Conservation (phyloP, 257 asterid genomes). For the Oldenlandia corymbosa region DNA sequence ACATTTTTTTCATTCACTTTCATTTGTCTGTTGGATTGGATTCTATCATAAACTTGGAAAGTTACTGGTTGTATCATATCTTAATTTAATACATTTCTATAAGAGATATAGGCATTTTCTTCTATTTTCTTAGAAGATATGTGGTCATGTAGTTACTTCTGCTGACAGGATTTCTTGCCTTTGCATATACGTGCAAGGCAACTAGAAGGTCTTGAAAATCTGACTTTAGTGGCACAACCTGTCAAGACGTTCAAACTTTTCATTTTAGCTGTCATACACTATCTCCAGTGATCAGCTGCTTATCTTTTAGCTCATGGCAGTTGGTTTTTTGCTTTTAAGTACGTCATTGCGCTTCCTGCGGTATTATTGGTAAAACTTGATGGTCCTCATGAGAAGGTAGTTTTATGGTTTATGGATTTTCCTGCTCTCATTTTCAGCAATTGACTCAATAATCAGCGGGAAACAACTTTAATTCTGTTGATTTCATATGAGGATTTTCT, state of each 20-base stretch:
- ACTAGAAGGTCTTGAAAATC: slow-evolving; percentile 52
- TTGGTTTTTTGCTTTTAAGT: slow-evolving; percentile 45
- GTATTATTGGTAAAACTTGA: slow-evolving; percentile 40
- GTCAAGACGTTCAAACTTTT: slow-evolving; percentile 59
- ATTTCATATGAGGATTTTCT: slow-evolving; percentile 2
- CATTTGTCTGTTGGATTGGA: no score
- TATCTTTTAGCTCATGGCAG: slow-evolving; percentile 61
- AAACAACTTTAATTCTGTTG: background rate
- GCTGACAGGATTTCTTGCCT: slow-evolving; percentile 15
- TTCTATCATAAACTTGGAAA: no score
- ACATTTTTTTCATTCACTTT: no score
- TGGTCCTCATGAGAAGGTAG: slow-evolving; percentile 79
- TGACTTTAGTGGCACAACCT: slow-evolving; percentile 65
- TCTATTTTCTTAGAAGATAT: background rate
- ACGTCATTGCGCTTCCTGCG: slow-evolving; percentile 24
- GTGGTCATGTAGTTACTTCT: background rate
- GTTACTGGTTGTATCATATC: no score
- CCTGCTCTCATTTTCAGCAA: slow-evolving; percentile 3
- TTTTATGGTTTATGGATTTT: background rate
- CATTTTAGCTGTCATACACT: slow-evolving; percentile 46
- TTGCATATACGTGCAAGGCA: slow-evolving; percentile 55
- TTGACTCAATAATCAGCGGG: no score
- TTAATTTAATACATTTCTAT: no score
- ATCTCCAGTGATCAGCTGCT: slow-evolving; percentile 40
- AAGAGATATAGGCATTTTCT: background rate